Evolutionary conservation across 345 rosid species (phyloP).

Genomic region (Trapa bicornis): DNA sequence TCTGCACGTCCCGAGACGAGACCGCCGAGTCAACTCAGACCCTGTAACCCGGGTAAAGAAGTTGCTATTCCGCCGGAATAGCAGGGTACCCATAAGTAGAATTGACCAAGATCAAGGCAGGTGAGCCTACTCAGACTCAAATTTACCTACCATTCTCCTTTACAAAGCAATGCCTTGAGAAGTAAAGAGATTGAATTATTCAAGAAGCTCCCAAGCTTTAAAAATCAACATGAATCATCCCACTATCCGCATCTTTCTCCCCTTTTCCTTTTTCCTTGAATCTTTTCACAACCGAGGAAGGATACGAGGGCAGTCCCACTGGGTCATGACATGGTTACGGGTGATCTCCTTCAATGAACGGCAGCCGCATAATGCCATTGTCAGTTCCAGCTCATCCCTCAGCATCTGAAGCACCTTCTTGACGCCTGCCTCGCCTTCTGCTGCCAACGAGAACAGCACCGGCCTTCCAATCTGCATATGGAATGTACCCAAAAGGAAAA

Average conservation of each 20-base stretch:
- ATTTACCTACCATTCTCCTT: too few species aligned
- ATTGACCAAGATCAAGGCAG: too few species aligned
- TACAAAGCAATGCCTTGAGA: neutral
- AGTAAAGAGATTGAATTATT: neutral
- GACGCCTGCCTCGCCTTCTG: conserved; percentile 67
- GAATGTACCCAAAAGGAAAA: neutral
- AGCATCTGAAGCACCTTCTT: conserved; percentile 67
- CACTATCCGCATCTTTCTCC: neutral
- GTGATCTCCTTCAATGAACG: conserved; percentile 73
- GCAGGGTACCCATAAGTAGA: too few species aligned
- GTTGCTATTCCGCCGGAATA: conserved; percentile 41
- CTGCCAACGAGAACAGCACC: conserved; percentile 65
- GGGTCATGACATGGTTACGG: conserved; percentile 49
- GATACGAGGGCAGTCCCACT: conserved; percentile 52
- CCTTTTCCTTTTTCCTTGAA: neutral
- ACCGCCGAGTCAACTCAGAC: conserved; percentile 11
- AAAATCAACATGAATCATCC: neutral
- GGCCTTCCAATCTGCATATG: conserved; percentile 73
- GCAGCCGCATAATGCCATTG: conserved; percentile 91
- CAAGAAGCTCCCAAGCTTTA: neutral
- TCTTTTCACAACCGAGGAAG: conserved; percentile 27
- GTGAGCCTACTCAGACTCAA: too few species aligned
- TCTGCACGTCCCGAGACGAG: neutral
- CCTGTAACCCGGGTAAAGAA: conserved; percentile 34
- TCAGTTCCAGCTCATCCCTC: conserved; percentile 66